These are phyloP conservation scores for Graphilbum fragrans DNA, from an alignment of 2,329 filamentous ascomycete genomes.

Conservation along the genomic window DNA sequence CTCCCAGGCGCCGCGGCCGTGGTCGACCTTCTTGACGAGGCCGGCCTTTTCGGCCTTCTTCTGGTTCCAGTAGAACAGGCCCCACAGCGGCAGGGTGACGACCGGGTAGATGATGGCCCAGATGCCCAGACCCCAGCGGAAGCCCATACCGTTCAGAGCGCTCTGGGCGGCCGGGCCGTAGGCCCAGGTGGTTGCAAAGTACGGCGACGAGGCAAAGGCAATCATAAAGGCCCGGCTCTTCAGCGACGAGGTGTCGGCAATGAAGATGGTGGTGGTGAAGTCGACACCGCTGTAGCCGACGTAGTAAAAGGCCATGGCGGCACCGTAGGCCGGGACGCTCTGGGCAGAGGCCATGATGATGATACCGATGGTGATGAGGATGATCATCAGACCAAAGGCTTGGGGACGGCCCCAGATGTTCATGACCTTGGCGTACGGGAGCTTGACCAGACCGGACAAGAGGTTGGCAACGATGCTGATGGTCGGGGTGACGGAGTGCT, in stretches of 20 bases:
- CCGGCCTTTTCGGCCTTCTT: too few species aligned
- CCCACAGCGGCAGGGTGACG: conserved; percentile 42
- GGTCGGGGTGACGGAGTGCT: conserved; percentile 41
- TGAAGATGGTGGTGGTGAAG: conserved; percentile 40
- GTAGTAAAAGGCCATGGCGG: conserved; percentile 53
- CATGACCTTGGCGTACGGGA: conserved; percentile 53
- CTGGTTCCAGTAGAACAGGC: conserved; percentile 44
- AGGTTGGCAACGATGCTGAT: conserved; percentile 39
- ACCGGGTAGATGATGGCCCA: conserved; percentile 52
- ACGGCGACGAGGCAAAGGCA: conserved; percentile 51
- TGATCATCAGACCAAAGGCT: conserved; percentile 41
- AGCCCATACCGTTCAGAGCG: conserved; percentile 38
- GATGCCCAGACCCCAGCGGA: conserved; percentile 56
- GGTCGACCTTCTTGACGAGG: conserved; percentile 37
- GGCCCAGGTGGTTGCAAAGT: conserved; percentile 51
- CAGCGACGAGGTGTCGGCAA: conserved; percentile 53
- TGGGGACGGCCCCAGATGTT: conserved; percentile 55
- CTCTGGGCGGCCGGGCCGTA: conserved; percentile 41
- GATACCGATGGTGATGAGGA: conserved; percentile 36
- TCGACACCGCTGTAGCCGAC: conserved; percentile 35
- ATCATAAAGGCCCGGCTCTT: conserved; percentile 53
- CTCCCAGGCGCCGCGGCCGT: conserved; percentile 17
- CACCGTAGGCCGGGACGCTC: conserved; percentile 47
- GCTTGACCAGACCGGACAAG: conserved; percentile 47
- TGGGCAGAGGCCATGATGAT: conserved; percentile 54